Base-by-base conservation (phyloP, 1,284 basidiomycete genomes). In the Ustilago xerochloae region DNA sequence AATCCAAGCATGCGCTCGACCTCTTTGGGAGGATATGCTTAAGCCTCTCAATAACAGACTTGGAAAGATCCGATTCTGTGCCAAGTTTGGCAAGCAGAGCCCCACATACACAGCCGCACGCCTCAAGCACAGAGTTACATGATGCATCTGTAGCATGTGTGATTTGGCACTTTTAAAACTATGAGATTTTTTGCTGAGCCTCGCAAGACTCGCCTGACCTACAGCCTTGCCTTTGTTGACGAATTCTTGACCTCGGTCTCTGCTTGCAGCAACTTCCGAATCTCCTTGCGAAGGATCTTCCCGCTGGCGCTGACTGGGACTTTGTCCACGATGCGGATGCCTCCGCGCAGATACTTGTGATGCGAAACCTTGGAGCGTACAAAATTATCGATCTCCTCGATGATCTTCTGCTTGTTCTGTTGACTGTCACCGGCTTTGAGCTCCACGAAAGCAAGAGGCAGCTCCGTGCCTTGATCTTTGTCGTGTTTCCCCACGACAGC, bases 401-500 rank as follows among this genome's bases (percentile, higher is more conserved):
- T 50, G 12, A 49, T 7, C 32, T 39, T 35, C 3, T 46, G 22
- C 4, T 39, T 28, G 2, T 58, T 26, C 26, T 29, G 46, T 16
- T 64, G 48, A 10, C 41, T 30, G 8, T 64, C 41, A 13, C 29
- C 30, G 24, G 53, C 35, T 30, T 73, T 66, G 36, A 75, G 64
- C 48, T 75, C 68, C 13, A 74, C 46, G 32, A 67, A 62, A 12
- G 65, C 65, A 3, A 67, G 65, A 20, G 65, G 65, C 20, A 67
- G 53, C 22, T 75, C 72, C 32, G 72, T 80, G 7, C 61, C 81
- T 33, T 79, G 65, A 18, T 66, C 56, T 43, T 78, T 55, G 32
- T 53, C 54, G 43, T 79, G 64, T 4, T 77, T 30, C 13, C 78
- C 79, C 1, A 82, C 52, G 15, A 80, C 79, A 6, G 78, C 81